A percentile compares a stretch with the other conserved stretches of the same genome.
Conservation (phyloP, 768 basidiomycete genomes). For the Lactarius sp. region DNA sequence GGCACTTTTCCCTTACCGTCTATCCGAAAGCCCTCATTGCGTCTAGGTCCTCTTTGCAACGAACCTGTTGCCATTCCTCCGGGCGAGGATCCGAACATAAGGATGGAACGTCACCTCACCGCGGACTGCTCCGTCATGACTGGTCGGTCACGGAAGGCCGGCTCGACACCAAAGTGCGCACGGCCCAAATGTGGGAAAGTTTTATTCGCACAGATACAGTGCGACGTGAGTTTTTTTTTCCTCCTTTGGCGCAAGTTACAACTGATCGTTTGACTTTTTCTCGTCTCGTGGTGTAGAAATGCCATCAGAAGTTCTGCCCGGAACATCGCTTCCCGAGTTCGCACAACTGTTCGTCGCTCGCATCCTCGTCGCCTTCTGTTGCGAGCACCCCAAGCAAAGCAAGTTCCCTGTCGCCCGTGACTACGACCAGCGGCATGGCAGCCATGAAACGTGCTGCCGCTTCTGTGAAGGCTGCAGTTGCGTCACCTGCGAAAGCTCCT, state of each 20-base stretch:
- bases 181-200: conserved; percentile 64
- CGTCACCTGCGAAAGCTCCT: conserved; percentile 34
- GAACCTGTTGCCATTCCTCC: conserved; percentile 68
- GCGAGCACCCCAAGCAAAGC: conserved; percentile 21
- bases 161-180: conserved; percentile 54
- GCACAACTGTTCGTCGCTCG: conserved; percentile 48
- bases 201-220: conserved; percentile 67
- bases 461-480: conserved; percentile 4
- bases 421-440: conserved; percentile 35
- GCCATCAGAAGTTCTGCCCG: conserved; percentile 67
- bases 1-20: conserved; percentile 25
- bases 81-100: conserved; percentile 73
- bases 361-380: conserved; percentile 19
- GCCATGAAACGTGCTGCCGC: conserved; percentile 11
- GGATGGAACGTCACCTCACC: conserved; percentile 73
- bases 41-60: conserved; percentile 69
- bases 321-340: conserved; percentile 74
- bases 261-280: not conserved
- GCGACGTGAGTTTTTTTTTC: conserved; percentile 50
- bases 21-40: not conserved
- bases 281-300: conserved; percentile 45
- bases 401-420: conserved; percentile 24
- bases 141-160: conserved; percentile 47
- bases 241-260: not conserved
- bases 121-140: conserved; percentile 65